A percentile compares a stretch with the other conserved stretches of the same genome.
These are phyloP conservation scores for Penicillium psychrofluorescens DNA, from an alignment of 495 filamentous ascomycete genomes.

Conservation along the genomic window DNA sequence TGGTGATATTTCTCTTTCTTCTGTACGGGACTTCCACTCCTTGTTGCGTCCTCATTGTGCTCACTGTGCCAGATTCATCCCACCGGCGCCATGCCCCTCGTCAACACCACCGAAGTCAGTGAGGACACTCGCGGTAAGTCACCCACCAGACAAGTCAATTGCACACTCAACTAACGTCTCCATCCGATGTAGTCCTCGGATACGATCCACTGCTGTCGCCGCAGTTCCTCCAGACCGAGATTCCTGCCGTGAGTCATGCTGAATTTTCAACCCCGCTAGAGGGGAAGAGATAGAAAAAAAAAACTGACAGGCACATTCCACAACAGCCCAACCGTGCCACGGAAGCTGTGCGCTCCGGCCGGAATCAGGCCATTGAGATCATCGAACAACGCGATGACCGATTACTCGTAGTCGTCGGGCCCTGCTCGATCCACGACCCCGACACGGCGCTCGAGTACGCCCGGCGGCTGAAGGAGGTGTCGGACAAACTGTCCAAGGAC, in stretches of 20 bases:
- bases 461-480: slow-evolving; percentile 62
- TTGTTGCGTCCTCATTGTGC: background rate
- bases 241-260: slow-evolving; percentile 63
- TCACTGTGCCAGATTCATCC: background rate
- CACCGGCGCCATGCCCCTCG: slow-evolving; percentile 37
- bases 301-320: slow-evolving; percentile 5
- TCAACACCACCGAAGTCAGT: slow-evolving; percentile 40
- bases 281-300: background rate
- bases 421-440: slow-evolving; percentile 97
- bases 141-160: background rate
- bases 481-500: slow-evolving; percentile 70
- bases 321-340: slow-evolving; percentile 39
- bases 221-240: slow-evolving; percentile 76
- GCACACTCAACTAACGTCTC: background rate
- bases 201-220: slow-evolving; percentile 94
- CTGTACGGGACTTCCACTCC: background rate
- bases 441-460: slow-evolving; percentile 83
- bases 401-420: slow-evolving; percentile 88
- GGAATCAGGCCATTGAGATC: slow-evolving; percentile 73
- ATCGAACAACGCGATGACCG: slow-evolving; percentile 77
- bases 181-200: slow-evolving; percentile 61
- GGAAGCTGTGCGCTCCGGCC: slow-evolving; percentile 72
- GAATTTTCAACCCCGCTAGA: slow-evolving; percentile 2
- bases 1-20: background rate
- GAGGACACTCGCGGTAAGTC: slow-evolving; percentile 48